These are phyloP conservation scores for Hypoxylon rubiginosum DNA, from an alignment of 2,329 filamentous ascomycete genomes.

Conservation along the genomic window DNA sequence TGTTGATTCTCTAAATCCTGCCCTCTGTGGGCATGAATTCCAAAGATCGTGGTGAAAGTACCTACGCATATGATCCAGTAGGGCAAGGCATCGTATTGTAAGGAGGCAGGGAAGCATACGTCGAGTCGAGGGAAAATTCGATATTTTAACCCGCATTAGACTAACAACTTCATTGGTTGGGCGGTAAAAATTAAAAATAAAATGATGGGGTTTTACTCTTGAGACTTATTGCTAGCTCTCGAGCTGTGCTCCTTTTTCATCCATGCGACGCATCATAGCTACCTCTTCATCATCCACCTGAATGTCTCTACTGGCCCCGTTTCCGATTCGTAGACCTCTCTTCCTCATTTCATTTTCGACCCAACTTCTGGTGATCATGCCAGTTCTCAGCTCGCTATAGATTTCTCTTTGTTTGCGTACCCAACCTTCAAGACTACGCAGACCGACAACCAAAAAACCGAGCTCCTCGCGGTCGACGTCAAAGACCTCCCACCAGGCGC, in stretches of 20 bases:
- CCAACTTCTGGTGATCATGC: conserved; percentile 69
- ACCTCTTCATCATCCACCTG: conserved; percentile 57
- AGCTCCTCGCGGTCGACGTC: conserved; percentile 95
- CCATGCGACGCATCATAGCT: conserved; percentile 59
- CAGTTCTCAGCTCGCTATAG: conserved; percentile 62
- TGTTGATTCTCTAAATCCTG: too few relatives aligned
- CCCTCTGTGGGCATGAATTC: too few relatives aligned
- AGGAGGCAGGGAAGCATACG: background rate
- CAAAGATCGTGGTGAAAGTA: too few relatives aligned
- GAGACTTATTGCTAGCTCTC: background rate
- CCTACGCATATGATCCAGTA: background rate
- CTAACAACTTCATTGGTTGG: background rate
- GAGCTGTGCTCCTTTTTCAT: conserved; percentile 44
- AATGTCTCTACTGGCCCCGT: conserved; percentile 43
- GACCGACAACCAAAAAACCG: conserved; percentile 88
- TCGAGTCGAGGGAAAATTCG: conserved; percentile 31
- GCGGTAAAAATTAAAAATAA: too few relatives aligned
- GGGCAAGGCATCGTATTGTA: background rate
- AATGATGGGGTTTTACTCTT: too few relatives aligned
- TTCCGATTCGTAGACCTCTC: conserved; percentile 58
- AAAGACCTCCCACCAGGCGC: conserved; percentile 98
- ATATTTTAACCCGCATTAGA: background rate
- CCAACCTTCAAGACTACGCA: conserved; percentile 83
- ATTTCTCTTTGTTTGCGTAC: conserved; percentile 70
- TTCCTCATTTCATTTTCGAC: conserved; percentile 72